Conservation (phyloP, 2,329 filamentous ascomycete species). For the Stachybotrys echinatus region DNA sequence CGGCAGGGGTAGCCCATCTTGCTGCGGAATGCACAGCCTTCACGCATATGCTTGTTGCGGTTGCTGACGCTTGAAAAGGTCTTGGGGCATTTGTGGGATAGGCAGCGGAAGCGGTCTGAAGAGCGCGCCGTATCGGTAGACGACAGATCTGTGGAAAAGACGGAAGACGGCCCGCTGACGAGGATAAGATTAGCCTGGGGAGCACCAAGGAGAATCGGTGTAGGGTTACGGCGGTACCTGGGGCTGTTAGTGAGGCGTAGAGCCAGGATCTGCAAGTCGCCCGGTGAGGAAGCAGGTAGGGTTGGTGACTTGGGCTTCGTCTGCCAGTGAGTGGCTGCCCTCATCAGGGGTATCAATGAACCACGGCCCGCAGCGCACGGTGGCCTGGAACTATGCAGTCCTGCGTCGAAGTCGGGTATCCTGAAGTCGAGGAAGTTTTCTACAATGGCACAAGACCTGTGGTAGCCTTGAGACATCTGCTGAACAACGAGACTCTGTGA, state of each 20-base stretch:
- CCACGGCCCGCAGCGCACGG: not conserved
- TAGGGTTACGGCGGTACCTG: not conserved
- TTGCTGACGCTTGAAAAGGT: conserved; percentile 23
- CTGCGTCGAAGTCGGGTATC: not conserved
- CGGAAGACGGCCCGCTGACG: conserved; percentile 5
- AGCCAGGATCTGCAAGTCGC: not conserved
- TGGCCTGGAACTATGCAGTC: not conserved
- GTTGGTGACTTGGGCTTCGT: not conserved
- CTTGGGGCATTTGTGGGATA: conserved; percentile 15
- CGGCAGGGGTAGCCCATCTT: conserved; percentile 17
- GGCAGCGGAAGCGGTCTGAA: conserved; percentile 11
- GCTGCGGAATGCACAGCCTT: conserved; percentile 18
- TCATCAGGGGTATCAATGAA: conserved; percentile 6
- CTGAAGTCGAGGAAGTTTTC: conserved; percentile 13
- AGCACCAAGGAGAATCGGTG: not conserved
- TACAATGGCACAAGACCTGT: conserved; percentile 10
- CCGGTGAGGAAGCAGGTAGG: not conserved
- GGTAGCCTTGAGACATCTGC: conserved; percentile 6
- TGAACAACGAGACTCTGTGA: not conserved
- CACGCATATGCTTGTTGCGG: conserved; percentile 23
- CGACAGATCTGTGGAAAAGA: conserved; percentile 6
- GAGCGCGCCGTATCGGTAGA: conserved; percentile 5
- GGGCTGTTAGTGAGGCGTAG: not conserved
- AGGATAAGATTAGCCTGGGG: not conserved
- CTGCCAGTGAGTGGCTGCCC: not conserved